Percentiles rank a stretch among this genome's conserved stretches.
Evolutionary conservation across 257 asterid species (phyloP).

Genomic region (Fraxinus pennsylvanica): DNA sequence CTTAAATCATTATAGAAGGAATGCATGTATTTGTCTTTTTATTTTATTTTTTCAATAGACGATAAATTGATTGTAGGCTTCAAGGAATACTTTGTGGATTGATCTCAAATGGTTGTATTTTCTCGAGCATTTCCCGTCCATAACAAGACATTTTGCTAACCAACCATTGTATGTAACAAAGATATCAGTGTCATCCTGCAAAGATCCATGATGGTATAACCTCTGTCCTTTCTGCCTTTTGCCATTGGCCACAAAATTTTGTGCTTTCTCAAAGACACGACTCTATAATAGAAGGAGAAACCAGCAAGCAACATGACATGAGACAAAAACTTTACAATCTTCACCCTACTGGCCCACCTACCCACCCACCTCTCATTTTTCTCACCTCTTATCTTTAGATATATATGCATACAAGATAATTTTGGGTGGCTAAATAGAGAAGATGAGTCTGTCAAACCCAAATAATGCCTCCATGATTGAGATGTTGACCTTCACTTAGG

Average conservation of each 20-base stretch:
- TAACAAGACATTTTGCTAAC: too few relatives aligned
- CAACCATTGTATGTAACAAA: conserved; percentile 33
- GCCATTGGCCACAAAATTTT: conserved; percentile 31
- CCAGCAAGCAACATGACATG: conserved; percentile 39
- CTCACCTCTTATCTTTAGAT: conserved; percentile 27
- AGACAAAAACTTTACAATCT: conserved; percentile 44
- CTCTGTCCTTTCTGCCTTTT: conserved; percentile 21
- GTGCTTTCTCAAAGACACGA: conserved; percentile 28
- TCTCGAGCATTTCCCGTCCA: too few relatives aligned
- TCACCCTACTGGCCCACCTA: conserved; percentile 1
- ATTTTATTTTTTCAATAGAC: too few relatives aligned
- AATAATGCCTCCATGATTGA: conserved; percentile 54
- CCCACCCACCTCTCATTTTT: not conserved
- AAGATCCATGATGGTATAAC: conserved; percentile 35
- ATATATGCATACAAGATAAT: not conserved
- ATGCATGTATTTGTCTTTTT: not conserved
- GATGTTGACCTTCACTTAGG: conserved; percentile 46
- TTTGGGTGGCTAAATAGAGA: conserved; percentile 40
- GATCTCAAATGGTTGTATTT: too few relatives aligned
- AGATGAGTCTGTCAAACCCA: conserved; percentile 37
- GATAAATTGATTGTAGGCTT: too few relatives aligned
- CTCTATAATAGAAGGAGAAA: conserved; percentile 33
- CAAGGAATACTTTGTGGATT: too few relatives aligned
- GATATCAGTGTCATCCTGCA: conserved; percentile 35
- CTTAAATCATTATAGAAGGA: not conserved